Evolutionary conservation across 148 eudicot genomes (phyloP).

Genomic region (Cornus florida): DNA sequence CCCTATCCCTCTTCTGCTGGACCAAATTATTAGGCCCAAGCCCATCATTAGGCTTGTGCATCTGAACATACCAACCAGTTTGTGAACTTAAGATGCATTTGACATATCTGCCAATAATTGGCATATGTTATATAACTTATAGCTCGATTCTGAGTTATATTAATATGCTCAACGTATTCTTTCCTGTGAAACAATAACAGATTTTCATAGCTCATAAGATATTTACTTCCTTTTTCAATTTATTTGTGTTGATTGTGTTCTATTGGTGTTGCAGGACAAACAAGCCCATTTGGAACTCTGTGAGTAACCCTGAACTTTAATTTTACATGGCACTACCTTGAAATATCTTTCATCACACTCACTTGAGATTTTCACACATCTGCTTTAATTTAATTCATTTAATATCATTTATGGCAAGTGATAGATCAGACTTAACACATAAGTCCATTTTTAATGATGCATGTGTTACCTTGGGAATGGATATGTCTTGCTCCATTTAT

Average conservation of each 20-base stretch:
- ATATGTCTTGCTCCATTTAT: not conserved
- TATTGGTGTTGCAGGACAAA: slow-evolving; percentile 55
- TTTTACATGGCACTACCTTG: slow-evolving; percentile 9
- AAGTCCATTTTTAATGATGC: not conserved
- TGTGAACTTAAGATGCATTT: not conserved
- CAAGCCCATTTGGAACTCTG: slow-evolving; percentile 81
- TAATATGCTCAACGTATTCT: not conserved
- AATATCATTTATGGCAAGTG: not conserved
- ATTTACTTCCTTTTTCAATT: not conserved
- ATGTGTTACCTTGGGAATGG: not conserved
- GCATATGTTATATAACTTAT: not conserved
- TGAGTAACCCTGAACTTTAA: slow-evolving; percentile 34
- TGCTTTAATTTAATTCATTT: no score
- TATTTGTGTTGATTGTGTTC: slow-evolving; percentile 8
- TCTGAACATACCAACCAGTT: no score
- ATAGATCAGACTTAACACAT: not conserved
- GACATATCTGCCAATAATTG: not conserved
- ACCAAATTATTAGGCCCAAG: no score
- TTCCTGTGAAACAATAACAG: not conserved
- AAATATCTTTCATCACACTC: not conserved
- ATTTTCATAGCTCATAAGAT: not conserved
- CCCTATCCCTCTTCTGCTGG: no score
- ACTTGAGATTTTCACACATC: not conserved
- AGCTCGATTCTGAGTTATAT: not conserved
- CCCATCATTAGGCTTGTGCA: no score